Base-by-base conservation (phyloP, 257 asterid species). In the Fraxinus cuspidata region DNA sequence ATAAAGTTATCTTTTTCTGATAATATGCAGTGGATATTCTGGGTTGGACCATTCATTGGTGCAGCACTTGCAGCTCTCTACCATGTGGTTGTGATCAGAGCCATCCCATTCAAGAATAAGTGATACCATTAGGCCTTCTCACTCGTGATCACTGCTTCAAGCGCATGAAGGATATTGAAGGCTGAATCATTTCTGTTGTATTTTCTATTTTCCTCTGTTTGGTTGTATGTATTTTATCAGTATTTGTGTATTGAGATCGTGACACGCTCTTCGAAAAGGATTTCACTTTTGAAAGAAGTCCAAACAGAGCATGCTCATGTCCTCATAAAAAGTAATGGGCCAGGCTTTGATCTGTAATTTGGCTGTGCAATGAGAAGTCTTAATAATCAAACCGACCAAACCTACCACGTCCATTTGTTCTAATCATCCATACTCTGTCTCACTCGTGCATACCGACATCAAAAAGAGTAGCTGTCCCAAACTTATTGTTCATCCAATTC, bases 1-100 rank as follows among this genome's bases (percentile, higher is more conserved):
- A 31, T 18, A 42, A 31, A 38, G 1, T 16, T 21, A 23, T 37
- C 31, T 69, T 49, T 7, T 60, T 78, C 5, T 49, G 66, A 16
- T 31, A 12, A 68, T 65, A 60, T 51, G 88, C 86, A 89, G 93
- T 89, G 93, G 93, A 81, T 89, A 34, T 89, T 87, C 84, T 89
- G 93, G 93, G 93, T 89, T 8, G 91, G 91, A 85, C 91, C 93
- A 71, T 89, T 89, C 87, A 79, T 85, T 44, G 93, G 93, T 13
- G 93, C 93, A 32, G 85, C 87, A 7, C 87, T 88, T 0, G 92
- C 92, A 66, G 92, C 92, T 23, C 73, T 89, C 31, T 89, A 89
- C 83, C 92, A 89, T 77, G 75, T 42, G 64, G 92, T 89, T 70
- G 90, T 89, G 75, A 89, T 89, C 60, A 80, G 92, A 67, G 92